Conservation (phyloP, 352 stramenopile genomes). For the Pythium oligandrum region DNA sequence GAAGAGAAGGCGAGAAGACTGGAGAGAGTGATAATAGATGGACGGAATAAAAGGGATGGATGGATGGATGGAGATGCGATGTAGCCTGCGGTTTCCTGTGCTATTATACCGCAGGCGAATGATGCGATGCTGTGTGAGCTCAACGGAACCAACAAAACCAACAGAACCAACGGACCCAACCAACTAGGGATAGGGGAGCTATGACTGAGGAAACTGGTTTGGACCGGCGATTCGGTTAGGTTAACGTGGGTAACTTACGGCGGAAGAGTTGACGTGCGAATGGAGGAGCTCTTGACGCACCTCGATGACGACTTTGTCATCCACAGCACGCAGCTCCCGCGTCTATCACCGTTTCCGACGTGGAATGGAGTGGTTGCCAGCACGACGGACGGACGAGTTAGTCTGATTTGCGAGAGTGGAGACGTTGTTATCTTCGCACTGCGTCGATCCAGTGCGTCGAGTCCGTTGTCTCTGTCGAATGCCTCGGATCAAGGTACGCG, state of each 20-base stretch:
- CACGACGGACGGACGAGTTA: conserved; percentile 21
- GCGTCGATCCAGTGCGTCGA: not conserved
- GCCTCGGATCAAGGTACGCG: too few relatives aligned
- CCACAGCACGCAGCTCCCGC: conserved; percentile 27
- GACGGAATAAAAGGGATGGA: too few relatives aligned
- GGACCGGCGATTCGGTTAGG: not conserved
- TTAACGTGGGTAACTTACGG: conserved; percentile 1
- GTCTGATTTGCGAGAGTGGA: conserved; percentile 44
- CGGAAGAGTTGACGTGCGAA: not conserved
- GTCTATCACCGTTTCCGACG: conserved; percentile 40
- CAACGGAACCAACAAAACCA: not conserved
- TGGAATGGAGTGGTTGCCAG: conserved; percentile 47
- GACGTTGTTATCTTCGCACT: conserved; percentile 43
- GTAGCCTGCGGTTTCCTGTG: too few relatives aligned
- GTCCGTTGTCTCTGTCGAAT: not conserved
- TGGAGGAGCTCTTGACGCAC: not conserved
- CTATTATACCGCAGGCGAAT: not conserved
- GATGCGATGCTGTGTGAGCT: not conserved
- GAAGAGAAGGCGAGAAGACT: too few relatives aligned
- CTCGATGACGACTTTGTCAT: conserved; percentile 32
- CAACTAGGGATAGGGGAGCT: not conserved
- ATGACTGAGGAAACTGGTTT: conserved; percentile 1
- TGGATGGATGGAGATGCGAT: too few relatives aligned
- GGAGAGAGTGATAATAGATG: too few relatives aligned
- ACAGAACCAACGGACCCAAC: conserved; percentile 2